These are phyloP conservation scores for Cavenderia fasciculata DNA, from an alignment of 78 protist species.

Conservation along the genomic window DNA sequence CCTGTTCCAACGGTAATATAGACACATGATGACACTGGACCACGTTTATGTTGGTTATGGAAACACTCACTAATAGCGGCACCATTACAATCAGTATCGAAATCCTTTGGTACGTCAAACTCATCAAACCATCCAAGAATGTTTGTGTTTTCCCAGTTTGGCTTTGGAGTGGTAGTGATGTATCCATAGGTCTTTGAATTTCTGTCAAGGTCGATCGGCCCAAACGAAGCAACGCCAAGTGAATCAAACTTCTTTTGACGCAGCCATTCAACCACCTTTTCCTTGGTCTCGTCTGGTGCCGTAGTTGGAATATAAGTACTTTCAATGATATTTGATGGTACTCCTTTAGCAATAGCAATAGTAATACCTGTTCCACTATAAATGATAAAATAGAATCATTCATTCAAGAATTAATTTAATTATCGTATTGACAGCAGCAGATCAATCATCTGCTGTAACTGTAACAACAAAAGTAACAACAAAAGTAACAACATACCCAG, in stretches of 20 bases:
- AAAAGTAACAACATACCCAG: neutral
- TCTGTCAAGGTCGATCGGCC: slow-evolving; percentile 86
- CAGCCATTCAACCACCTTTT: slow-evolving; percentile 37
- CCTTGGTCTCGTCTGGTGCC: slow-evolving; percentile 49
- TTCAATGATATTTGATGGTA: slow-evolving; percentile 48
- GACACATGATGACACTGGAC: slow-evolving; percentile 35
- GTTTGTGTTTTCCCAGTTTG: slow-evolving; percentile 77
- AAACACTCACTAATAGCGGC: slow-evolving; percentile 86
- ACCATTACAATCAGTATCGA: slow-evolving; percentile 95
- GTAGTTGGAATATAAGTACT: slow-evolving; percentile 44
- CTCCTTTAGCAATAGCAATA: slow-evolving; percentile 43
- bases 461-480: neutral
- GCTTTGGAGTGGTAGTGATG: slow-evolving; percentile 93
- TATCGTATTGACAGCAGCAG: neutral
- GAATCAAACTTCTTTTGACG: slow-evolving; percentile 20
- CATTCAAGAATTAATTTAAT: neutral
- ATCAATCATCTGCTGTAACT: neutral
- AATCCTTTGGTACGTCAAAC: slow-evolving; percentile 56
- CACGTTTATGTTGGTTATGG: slow-evolving; percentile 55
- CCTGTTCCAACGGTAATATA: slow-evolving; percentile 96
- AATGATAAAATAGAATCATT: neutral
- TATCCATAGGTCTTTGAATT: slow-evolving; percentile 77
- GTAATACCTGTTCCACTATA: slow-evolving; percentile 47
- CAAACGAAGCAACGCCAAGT: slow-evolving; percentile 90
- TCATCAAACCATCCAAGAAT: slow-evolving; percentile 55